These are phyloP conservation scores for Penicillium decumbens DNA, from an alignment of 2,329 filamentous ascomycete species.

Conservation along the genomic window DNA sequence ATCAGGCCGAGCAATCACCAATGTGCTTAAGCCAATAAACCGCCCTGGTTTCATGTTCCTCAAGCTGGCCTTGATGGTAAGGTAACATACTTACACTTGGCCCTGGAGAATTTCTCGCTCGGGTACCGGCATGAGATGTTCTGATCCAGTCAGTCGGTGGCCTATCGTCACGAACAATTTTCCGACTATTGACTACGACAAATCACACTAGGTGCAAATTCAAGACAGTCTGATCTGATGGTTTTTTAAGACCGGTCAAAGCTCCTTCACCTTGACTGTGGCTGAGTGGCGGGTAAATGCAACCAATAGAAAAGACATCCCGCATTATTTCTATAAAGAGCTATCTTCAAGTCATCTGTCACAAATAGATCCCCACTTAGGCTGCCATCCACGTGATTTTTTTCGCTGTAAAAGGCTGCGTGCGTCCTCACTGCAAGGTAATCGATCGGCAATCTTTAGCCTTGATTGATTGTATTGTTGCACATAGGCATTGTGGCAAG, in stretches of 20 bases:
- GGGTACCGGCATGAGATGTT: background rate
- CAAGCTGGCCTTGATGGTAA: background rate
- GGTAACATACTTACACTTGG: background rate
- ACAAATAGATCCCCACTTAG: background rate
- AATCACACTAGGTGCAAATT: background rate
- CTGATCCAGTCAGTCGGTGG: background rate
- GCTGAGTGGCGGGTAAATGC: background rate
- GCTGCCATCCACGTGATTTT: background rate
- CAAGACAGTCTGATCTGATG: background rate
- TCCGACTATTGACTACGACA: background rate
- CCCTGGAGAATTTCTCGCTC: background rate
- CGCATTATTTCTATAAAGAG: background rate
- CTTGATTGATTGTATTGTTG: background rate
- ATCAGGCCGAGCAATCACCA: background rate
- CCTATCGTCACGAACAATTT: background rate
- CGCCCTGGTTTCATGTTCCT: background rate
- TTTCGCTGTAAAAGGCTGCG: background rate
- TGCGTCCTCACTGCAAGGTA: background rate
- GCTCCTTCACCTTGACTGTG: background rate
- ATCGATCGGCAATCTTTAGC: background rate
- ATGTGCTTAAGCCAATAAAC: background rate
- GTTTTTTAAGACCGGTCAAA: background rate
- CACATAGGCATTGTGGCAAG: background rate
- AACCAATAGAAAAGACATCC: background rate
- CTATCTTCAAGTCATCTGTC: background rate